Evolutionary conservation across 306 rosid species (phyloP), one percentile per base, ranked within the genome.

Genomic region (Gleditsia sinensis): DNA sequence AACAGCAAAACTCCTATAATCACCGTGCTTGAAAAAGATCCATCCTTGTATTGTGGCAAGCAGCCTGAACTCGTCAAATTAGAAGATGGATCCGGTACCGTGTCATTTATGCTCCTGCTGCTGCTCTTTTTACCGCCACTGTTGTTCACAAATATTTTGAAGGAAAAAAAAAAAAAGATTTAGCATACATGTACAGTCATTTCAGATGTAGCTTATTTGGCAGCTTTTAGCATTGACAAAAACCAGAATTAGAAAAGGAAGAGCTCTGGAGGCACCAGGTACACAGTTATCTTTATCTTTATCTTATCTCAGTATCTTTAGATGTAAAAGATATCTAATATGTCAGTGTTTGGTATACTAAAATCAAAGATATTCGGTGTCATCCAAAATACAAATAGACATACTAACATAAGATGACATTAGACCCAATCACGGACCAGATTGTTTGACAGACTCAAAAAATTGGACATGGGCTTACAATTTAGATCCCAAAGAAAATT

Each of bases 111-210:
- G 14, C 80, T 14, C 33, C 84, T 87, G 49, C 92, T 84, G 48
- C 84, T 87, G 49, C 92, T 84, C 48, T 89, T 93, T 76, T 69
- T 86, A n/a, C 92, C 88, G 21, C 49, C 70, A 67, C 96, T 93
- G 75, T 11, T 46, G 72, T 78, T 69, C 67, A 54, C 66, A 82
- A 61, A 63, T 50, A 78, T 75, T 24, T 7, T 1, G 4, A 49
- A 2, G 9, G 19, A 19, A 3, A 65, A 50, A 24, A 4, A n/a
- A 53, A 72, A 81, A 59, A 32, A 78, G n/a, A 39, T 49, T 57
- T 25, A 69, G 58, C 24, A 79, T 39, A 33, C 46, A 49, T 39
- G 55, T 56, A 34, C 42, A 40, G 50, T 62, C 37, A 68, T 67
- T 28, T 69, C 45, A 40, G 3, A 45, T 7, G 5, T 58, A 53